Evolutionary conservation across 371 early-diverging fungal species (phyloP), one percentile per base, ranked within the genome.

Genomic region (Saksenaea vasiformis): DNA sequence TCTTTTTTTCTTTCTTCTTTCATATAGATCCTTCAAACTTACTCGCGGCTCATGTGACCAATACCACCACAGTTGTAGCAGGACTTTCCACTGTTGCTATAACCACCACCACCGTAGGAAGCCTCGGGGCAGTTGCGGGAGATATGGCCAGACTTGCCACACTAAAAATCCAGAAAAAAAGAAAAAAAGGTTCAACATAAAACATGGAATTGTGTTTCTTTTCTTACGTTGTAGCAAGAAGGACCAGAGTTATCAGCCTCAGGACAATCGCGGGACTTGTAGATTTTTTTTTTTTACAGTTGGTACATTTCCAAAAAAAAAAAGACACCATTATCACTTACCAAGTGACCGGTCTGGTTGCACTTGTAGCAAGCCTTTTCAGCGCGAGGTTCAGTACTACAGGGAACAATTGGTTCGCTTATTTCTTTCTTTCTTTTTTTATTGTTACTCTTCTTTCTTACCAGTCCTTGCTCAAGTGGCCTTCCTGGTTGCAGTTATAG

Each of bases 191-290:
- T 9, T n/a, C n/a, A n/a, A n/a, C n/a, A n/a, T n/a, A n/a, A n/a
- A n/a, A n/a, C n/a, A n/a, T n/a, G n/a, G n/a, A n/a, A n/a, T n/a
- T n/a, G n/a, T n/a, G n/a, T n/a, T n/a, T 9, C 4, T 22, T 53
- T 60, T 13, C 56, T 66, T 70, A 70, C 71, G 70, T 66, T 74
- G 81, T 86, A 86, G 76, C 86, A 84, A 58, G 80, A 65, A 64
- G 84, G 80, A 58, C 82, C 84, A 60, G 72, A 56, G 43, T 62
- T 61, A 65, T 67, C 66, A 60, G 74, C 74, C 1, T 80, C 73
- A 61, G 86, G 79, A 77, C 87, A 86, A 36, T 86, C 87, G 36
- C 85, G 84, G 64, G 84, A 82, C 74, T 75, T n/a, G n/a, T n/a
- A n/a, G n/a, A 56, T 17, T 34, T 11, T 17, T 27, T 28, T 31